Evolutionary conservation across 257 asterid species (phyloP), one percentile per base, ranked within the genome.

Genomic region (Salvia rosmarinus): DNA sequence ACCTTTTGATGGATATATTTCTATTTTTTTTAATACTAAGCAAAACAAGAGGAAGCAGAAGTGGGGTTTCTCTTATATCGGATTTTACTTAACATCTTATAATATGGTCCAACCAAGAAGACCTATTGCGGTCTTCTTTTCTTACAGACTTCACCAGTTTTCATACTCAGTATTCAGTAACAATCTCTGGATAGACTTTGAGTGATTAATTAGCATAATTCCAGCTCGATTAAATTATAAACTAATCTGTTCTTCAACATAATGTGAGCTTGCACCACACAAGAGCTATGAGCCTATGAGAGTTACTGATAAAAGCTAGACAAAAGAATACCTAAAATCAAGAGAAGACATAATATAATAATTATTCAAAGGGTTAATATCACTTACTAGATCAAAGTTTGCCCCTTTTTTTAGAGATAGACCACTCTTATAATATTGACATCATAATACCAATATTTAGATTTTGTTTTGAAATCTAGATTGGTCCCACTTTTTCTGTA

Each of bases 1-100:
- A 12, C 21, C 70, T 34, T 39, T 56, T 23, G 64, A 66, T 39
- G 19, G 54, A 58, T 72, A 71, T 20, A 39, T 19, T 39, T 32
- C 43, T 37, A 5, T 37, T 6, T 6, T 6, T 28, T 16, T 58
- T 13, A 32, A 19, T 3, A 6, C 8, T 51, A 43, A 51, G 19
- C 20, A 9, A 17, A 59, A n/a, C 16, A 73, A 60, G 32, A 64
- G 21, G 51, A 44, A 32, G 14, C 25, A 19, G 32, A 46, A 57
- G 37, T 3, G 25, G 55, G 58, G 63, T 52, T 68, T 60, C 51
- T 34, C 30, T 6, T 9, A 30, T 8, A 50, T 23, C 9, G 6
- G n/a, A 14, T 1, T 56, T 54, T 4, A 13, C 30, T 63, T 25
- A 39, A 51, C 21, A 55, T 40, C 32, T 42, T 32, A 44, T 21